Evolutionary conservation across 148 eudicot species (phyloP), one percentile per base, ranked within the genome.

Genomic region (Suaeda aralocaspica): DNA sequence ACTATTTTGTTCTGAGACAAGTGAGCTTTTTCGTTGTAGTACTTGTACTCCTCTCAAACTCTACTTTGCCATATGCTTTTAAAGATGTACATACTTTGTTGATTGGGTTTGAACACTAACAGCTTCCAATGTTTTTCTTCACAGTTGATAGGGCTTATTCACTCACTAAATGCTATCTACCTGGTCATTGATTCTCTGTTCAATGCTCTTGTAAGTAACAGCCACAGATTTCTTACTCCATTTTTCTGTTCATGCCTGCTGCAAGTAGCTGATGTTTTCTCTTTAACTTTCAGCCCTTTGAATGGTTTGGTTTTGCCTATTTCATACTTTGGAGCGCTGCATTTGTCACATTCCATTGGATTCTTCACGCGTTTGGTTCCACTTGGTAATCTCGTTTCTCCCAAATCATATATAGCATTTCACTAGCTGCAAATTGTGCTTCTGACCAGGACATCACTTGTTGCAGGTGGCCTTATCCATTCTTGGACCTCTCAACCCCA

Each of bases 391-490:
- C 28, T 34, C 18, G 6, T 11, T 56, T 36, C 41, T 36, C 8
- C 8, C 41, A 36, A 36, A 36, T 8, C 41, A 36, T 36, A 36
- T 36, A 4, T 8, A 36, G 5, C 10, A 21, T 33, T n/a, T 39
- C 31, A 60, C 8, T 0, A 1, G 36, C 24, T 14, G 15, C n/a
- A 25, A 44, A 34, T 49, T 18, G 14, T 2, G 19, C 24, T 26
- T 16, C 13, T 39, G 11, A 26, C 50, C 75, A 34, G 30, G 12
- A 18, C 22, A 49, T 19, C 24, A 10, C 19, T 62, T 44, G 30
- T 78, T 72, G 78, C 77, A 92, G 97, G 97, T 92, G 98, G 98
- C 98, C 98, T 34, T 92, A 92, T 75, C 98, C 98, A 28, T 92
- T 92, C 79, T 84, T 92, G 8, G 98, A 92, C 63, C 89, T 92